Base-by-base conservation (phyloP, 805 yeast genomes). In the Starmerella bacillaris region DNA sequence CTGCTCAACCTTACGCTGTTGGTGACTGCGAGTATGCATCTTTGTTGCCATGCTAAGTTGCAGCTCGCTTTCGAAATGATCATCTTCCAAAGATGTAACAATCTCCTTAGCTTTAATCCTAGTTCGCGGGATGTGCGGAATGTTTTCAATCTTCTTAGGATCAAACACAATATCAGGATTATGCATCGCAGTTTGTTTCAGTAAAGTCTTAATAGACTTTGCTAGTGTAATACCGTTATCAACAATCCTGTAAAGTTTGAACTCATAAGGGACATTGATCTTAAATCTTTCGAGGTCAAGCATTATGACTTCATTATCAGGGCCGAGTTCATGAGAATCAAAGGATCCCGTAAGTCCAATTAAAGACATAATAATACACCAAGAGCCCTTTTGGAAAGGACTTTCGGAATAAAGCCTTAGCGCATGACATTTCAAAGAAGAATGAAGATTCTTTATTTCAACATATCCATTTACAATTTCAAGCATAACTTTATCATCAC, bases 21-120 rank as follows among this genome's bases (percentile, higher is more conserved):
- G 37, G 14, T 26, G 26, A n/a, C 21, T 31, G 5, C 30, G 33
- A 4, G 53, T 61, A 5, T 45, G 40, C 31, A 39, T 31, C 1
- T 92, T 92, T 8, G 76, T 61, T 45, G 74, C 74, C 47, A 66
- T 72, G 19, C 75, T 68, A 48, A 69, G 60, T 17, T 70, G 66
- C 31, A 84, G 56, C 46, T 79, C 74, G 5, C 72, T 61, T 54
- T 86, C 96, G 52, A 84, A 83, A 5, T 92, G 86, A 54, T 86
- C 95, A 53, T 79, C 92, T 37, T 79, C 93, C 42, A 83, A 62
- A 18, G 75, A 64, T 26, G 83, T 57, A 4, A 75, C 60, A 42
- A 79, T 61, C 27, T 68, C 59, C 4, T 60, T 60, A 0, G 92
- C 61, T 28, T 58, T 64, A 24, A 83, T 44, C 17, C 66, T 63